Percentiles rank a stretch among this genome's conserved stretches.
phyloP scores from a whole-genome alignment of 495 filamentous ascomycete species.

The Hypoxylon crocopeplum region DNA sequence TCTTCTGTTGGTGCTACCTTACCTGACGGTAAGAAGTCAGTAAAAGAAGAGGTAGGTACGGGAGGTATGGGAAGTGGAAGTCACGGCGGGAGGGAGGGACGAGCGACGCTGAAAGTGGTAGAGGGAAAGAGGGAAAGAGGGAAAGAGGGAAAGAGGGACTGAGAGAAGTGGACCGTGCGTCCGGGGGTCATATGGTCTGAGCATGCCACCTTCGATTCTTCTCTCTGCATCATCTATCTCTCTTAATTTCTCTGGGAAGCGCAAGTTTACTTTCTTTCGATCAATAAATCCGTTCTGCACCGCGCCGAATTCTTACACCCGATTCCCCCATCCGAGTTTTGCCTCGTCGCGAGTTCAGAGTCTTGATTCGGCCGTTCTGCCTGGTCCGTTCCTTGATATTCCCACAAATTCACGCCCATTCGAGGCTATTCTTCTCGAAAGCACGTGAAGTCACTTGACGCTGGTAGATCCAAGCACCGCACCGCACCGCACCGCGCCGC shows the following conservation, averaged over 20 bases:
- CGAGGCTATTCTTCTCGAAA: constrained; percentile 41
- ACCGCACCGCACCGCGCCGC: constrained; percentile 22
- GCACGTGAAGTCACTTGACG: constrained; percentile 48
- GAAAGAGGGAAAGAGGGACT: background rate
- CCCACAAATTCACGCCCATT: constrained; percentile 41
- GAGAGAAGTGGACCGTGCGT: constrained; percentile 40
- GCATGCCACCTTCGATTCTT: constrained; percentile 43
- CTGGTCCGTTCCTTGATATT: constrained; percentile 36
- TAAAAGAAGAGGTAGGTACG: too few relatives aligned
- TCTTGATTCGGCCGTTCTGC: constrained; percentile 29
- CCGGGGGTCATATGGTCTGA: constrained; percentile 44
- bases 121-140: background rate
- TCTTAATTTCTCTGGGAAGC: constrained; percentile 37
- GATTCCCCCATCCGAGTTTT: constrained; percentile 9
- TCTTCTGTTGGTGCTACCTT: constrained; percentile 15
- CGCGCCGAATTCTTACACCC: constrained; percentile 2
- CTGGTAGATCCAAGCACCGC: constrained; percentile 42
- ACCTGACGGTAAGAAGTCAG: too few relatives aligned
- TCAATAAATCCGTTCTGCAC: constrained; percentile 19
- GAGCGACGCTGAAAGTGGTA: background rate
- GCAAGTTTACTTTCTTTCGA: constrained; percentile 24
- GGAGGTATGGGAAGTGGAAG: background rate
- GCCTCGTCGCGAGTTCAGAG: constrained; percentile 18
- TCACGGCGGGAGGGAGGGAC: background rate
- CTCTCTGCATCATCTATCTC: constrained; percentile 32